Conservation (phyloP, 169 alveolate genomes). For the Babesia bovis region DNA sequence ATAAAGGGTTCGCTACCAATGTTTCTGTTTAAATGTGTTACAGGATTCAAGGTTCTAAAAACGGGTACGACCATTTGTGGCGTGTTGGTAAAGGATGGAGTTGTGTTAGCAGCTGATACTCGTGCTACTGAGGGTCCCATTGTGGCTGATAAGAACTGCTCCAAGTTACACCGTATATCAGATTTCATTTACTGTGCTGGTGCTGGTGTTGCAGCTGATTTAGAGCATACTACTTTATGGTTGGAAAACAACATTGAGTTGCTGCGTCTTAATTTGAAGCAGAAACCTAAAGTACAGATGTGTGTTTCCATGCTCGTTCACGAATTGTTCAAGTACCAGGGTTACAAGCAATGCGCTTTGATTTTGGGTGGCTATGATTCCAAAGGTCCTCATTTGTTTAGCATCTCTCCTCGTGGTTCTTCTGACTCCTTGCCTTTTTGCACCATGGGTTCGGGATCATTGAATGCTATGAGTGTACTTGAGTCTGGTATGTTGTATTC, state of each 20-base stretch:
- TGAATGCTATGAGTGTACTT: conserved; percentile 95
- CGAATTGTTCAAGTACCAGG: conserved; percentile 91
- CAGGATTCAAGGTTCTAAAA: conserved; percentile 66
- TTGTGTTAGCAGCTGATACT: conserved; percentile 98
- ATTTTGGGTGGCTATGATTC: conserved; percentile 97
- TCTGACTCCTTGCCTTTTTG: conserved; percentile 88
- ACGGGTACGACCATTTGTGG: conserved; percentile 99
- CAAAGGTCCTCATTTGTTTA: conserved; percentile 93
- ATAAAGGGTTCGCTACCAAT: conserved; percentile 25
- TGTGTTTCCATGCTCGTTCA: conserved; percentile 87
- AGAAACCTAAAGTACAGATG: conserved; percentile 87
- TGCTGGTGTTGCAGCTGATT: conserved; percentile 99
- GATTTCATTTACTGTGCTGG: conserved; percentile 97
- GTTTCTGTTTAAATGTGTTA: not conserved
- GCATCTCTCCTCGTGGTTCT: conserved; percentile 96
- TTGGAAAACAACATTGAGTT: conserved; percentile 88
- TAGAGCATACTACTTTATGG: conserved; percentile 92
- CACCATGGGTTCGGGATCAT: conserved; percentile 98
- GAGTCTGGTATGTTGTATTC: conserved; percentile 81
- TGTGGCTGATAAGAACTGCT: conserved; percentile 96
- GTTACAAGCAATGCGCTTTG: conserved; percentile 95
- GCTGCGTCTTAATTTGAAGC: conserved; percentile 89
- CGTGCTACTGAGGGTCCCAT: conserved; percentile 97
- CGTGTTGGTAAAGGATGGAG: conserved; percentile 90
- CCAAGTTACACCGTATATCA: conserved; percentile 93